Evolutionary conservation across 306 rosid genomes (phyloP).

Genomic region (Ziziphus jujuba): DNA sequence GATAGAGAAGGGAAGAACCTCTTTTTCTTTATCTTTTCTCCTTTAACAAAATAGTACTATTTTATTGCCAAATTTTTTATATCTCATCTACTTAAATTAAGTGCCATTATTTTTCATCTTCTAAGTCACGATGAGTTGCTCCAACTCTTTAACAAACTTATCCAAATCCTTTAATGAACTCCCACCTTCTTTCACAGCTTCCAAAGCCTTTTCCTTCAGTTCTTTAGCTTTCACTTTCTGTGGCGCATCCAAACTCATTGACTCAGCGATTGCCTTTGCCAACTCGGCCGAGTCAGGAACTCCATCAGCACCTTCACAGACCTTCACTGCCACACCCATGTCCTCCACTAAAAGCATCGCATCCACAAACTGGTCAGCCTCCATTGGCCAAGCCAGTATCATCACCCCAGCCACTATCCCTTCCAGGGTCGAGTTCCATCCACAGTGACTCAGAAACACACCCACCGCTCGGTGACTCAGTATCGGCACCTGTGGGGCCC

Average conservation of each 20-base stretch:
- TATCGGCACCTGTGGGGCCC: constrained; percentile 55
- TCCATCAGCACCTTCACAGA: constrained; percentile 46
- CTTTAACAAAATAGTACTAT: too few species aligned
- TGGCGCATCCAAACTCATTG: constrained; percentile 23
- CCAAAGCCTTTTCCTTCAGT: constrained; percentile 36
- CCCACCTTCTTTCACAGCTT: constrained; percentile 36
- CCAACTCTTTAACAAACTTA: constrained; percentile 35
- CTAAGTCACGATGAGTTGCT: too few species aligned
- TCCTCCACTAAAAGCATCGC: constrained; percentile 57
- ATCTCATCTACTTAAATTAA: too few species aligned
- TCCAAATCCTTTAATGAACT: constrained; percentile 43
- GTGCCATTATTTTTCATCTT: too few species aligned
- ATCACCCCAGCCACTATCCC: constrained; percentile 42
- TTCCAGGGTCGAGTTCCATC: constrained; percentile 70
- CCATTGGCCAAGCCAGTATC: constrained; percentile 81
- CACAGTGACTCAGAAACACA: constrained; percentile 62
- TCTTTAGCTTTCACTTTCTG: constrained; percentile 30
- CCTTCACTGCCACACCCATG: constrained; percentile 40
- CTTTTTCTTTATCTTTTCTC: too few species aligned
- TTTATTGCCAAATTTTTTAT: too few species aligned
- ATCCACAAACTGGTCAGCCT: constrained; percentile 68
- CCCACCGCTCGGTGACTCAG: constrained; percentile 51
- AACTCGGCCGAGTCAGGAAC: constrained; percentile 52
- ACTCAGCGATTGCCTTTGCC: constrained; percentile 24
- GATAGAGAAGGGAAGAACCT: too few species aligned